phyloP scores from a whole-genome alignment of 2,329 filamentous ascomycete species.

The Fusarium liriodendri region DNA sequence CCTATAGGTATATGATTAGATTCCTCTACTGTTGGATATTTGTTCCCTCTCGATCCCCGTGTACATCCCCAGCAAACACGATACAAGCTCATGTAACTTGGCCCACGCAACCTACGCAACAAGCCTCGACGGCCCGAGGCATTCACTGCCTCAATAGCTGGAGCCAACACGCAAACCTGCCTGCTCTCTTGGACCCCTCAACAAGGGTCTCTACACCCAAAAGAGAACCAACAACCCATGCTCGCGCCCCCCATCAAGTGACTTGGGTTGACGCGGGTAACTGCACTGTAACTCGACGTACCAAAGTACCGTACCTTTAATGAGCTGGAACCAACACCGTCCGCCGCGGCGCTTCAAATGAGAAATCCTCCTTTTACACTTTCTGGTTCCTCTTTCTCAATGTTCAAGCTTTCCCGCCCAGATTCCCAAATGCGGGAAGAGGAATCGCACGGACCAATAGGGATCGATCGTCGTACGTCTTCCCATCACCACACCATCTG shows the following conservation, averaged over 20 bases:
- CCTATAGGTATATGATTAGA: background rate
- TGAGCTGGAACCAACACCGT: background rate
- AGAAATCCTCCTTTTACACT: slow-evolving; percentile 4
- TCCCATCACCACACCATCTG: slow-evolving; percentile 18
- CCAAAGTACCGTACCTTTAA: background rate
- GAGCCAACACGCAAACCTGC: background rate
- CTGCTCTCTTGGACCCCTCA: background rate
- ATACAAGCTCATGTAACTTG: background rate
- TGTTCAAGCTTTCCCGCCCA: slow-evolving; percentile 17
- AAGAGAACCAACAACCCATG: slow-evolving; percentile 9
- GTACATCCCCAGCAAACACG: background rate
- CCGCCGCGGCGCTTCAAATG: background rate
- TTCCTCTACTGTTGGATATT: background rate
- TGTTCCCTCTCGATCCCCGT: background rate
- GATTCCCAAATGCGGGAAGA: slow-evolving; percentile 26
- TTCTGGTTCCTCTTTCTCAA: background rate
- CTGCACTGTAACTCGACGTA: background rate
- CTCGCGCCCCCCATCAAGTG: slow-evolving; percentile 7
- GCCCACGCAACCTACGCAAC: background rate
- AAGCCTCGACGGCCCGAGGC: background rate
- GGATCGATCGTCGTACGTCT: background rate
- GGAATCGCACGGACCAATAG: slow-evolving; percentile 28
- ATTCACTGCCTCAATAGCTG: background rate
- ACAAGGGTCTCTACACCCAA: slow-evolving; percentile 5
- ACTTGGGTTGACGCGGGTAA: slow-evolving; percentile 8